Evolutionary conservation across 257 asterid species (phyloP).

Genomic region (Solanum pimpinellifolium): DNA sequence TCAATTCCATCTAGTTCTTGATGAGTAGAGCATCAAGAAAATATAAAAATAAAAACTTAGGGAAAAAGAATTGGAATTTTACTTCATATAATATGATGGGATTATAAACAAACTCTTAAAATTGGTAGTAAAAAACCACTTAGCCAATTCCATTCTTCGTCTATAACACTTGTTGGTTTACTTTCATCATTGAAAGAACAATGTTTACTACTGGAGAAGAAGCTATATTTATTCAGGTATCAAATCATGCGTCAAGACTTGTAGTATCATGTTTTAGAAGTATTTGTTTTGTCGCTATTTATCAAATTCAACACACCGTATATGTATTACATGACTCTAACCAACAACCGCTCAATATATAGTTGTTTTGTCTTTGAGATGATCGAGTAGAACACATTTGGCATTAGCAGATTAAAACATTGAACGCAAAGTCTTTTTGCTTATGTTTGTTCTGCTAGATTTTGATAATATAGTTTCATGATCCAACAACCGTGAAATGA

Average conservation of each 20-base stretch:
- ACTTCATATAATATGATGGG: background rate
- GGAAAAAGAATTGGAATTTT: background rate
- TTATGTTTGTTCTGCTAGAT: no score
- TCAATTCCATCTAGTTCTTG: background rate
- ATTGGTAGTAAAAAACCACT: background rate
- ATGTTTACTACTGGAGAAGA: constrained; percentile 59
- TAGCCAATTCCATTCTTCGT: background rate
- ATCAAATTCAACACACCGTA: background rate
- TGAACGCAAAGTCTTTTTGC: no score
- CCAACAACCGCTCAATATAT: background rate
- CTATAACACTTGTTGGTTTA: background rate
- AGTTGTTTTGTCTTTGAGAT: background rate
- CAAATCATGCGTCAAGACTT: no score
- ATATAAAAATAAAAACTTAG: background rate
- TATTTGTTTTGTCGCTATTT: background rate
- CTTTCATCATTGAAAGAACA: background rate
- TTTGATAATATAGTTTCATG: no score
- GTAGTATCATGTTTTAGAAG: no score
- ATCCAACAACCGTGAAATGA: no score
- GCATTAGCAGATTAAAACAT: background rate
- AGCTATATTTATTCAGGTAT: constrained; percentile 20
- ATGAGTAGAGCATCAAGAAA: background rate
- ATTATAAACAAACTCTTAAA: background rate
- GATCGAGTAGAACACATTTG: background rate
- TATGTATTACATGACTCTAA: background rate